Percentiles rank a stretch among this genome's conserved stretches.
Evolutionary conservation across 345 rosid genomes (phyloP).

Genomic region (Citropsis articulata): DNA sequence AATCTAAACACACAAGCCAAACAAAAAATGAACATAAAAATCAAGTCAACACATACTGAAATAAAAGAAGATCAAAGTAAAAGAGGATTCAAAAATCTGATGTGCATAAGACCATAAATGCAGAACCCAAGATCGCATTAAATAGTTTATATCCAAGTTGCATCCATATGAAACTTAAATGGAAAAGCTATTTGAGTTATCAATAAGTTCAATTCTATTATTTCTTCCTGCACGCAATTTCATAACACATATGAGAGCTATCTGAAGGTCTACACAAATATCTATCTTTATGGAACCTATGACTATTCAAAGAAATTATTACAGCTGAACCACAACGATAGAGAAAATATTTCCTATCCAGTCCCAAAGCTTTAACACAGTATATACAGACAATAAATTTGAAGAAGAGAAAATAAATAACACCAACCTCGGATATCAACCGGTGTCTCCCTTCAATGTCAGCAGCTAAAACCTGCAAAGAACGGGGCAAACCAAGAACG

Average conservation of each 20-base stretch:
- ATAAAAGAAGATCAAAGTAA: not conserved
- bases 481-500: constrained; percentile 52
- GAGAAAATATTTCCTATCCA: not conserved
- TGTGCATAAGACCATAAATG: not conserved
- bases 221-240: not conserved
- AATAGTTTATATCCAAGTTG: not conserved
- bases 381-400: constrained; percentile 3
- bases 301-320: too few relatives aligned
- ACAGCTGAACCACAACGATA: not conserved
- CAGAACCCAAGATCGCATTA: not conserved
- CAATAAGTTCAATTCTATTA: not conserved
- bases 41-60: not conserved
- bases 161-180: not conserved
- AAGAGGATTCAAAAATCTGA: not conserved
- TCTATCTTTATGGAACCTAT: not conserved
- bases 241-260: not conserved
- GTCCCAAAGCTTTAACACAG: not conserved
- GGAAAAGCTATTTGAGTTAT: not conserved
- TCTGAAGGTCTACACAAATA: not conserved
- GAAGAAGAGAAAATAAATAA: constrained; percentile 7
- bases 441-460: constrained; percentile 70
- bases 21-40: not conserved
- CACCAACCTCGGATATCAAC: constrained; percentile 66
- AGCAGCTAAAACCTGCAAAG: constrained; percentile 61
- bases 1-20: not conserved